Evolutionary conservation across 2,329 filamentous ascomycete species (phyloP).

Genomic region (Aspergillus fijiensis): DNA sequence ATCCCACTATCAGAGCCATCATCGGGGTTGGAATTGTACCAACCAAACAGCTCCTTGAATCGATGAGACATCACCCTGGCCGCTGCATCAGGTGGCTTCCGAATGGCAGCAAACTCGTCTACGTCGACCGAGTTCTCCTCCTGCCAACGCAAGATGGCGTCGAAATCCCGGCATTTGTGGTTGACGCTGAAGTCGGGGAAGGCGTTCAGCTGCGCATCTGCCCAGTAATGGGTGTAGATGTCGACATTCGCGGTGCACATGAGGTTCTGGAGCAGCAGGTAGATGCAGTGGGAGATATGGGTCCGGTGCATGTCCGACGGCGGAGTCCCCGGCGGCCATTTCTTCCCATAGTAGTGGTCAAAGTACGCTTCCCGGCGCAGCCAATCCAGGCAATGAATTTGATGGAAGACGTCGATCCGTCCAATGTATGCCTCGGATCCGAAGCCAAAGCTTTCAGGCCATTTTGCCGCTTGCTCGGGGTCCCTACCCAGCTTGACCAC

Average conservation of each 20-base stretch:
- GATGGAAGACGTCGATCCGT: slow-evolving; percentile 8
- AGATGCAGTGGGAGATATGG: slow-evolving; percentile 8
- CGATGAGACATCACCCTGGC: slow-evolving; percentile 2
- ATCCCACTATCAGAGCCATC: not conserved
- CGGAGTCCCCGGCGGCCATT: slow-evolving; percentile 1
- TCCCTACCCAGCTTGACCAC: slow-evolving; percentile 1
- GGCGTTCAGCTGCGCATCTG: slow-evolving; percentile 2
- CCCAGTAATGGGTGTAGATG: slow-evolving; percentile 1
- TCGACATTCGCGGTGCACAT: slow-evolving; percentile 4
- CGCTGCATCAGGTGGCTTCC: not conserved
- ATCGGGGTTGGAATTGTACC: not conserved
- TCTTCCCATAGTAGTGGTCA: slow-evolving; percentile 4
- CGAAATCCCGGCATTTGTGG: slow-evolving; percentile 4
- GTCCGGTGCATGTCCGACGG: slow-evolving; percentile 5
- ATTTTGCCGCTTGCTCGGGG: slow-evolving; percentile 1
- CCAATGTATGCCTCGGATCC: slow-evolving; percentile 5
- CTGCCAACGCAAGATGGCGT: not conserved
- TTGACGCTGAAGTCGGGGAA: slow-evolving; percentile 10
- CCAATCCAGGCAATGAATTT: slow-evolving; percentile 9
- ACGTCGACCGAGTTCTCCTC: not conserved
- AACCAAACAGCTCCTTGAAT: slow-evolving; percentile 4
- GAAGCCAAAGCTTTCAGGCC: slow-evolving; percentile 3
- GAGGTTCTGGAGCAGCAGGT: slow-evolving; percentile 8
- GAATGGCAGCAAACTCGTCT: not conserved
- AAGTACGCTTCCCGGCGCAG: slow-evolving; percentile 7